Percentiles rank a stretch among this genome's conserved stretches.
Evolutionary conservation across 306 rosid species (phyloP).

Genomic region (Sindora glabra): DNA sequence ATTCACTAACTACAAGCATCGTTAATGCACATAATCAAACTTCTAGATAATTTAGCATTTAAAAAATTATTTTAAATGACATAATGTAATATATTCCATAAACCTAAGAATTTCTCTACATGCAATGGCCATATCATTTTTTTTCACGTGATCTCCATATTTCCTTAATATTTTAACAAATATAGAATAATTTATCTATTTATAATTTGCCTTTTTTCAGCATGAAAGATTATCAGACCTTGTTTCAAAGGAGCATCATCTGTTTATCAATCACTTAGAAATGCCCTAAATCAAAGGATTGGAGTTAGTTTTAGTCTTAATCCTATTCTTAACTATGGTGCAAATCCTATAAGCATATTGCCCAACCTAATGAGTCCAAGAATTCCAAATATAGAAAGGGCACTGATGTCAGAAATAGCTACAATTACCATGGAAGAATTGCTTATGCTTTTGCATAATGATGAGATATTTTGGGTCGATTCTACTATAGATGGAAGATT

Average conservation of each 20-base stretch:
- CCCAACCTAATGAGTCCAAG: not conserved
- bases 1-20: no score
- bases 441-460: slow-evolving; percentile 17
- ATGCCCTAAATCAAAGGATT: slow-evolving; percentile 9
- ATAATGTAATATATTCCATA: no score
- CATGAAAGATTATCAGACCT: slow-evolving; percentile 29
- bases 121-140: no score
- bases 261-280: slow-evolving; percentile 5
- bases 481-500: slow-evolving; percentile 13
- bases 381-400: slow-evolving; percentile 27
- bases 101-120: no score
- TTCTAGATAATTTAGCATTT: no score
- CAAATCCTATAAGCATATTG: not conserved
- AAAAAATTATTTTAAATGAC: no score
- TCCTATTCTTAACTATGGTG: not conserved
- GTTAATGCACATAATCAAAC: no score
- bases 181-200: no score
- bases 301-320: slow-evolving; percentile 9
- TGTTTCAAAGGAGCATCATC: slow-evolving; percentile 23
- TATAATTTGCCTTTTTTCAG: no score
- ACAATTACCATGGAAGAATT: slow-evolving; percentile 45
- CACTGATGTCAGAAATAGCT: slow-evolving; percentile 31
- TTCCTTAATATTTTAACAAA: not conserved
- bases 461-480: slow-evolving; percentile 55
- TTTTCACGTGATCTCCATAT: not conserved